Evolutionary conservation across 768 basidiomycete genomes (phyloP), one percentile per base, ranked within the genome.

Genomic region (Naganishia onofrii): DNA sequence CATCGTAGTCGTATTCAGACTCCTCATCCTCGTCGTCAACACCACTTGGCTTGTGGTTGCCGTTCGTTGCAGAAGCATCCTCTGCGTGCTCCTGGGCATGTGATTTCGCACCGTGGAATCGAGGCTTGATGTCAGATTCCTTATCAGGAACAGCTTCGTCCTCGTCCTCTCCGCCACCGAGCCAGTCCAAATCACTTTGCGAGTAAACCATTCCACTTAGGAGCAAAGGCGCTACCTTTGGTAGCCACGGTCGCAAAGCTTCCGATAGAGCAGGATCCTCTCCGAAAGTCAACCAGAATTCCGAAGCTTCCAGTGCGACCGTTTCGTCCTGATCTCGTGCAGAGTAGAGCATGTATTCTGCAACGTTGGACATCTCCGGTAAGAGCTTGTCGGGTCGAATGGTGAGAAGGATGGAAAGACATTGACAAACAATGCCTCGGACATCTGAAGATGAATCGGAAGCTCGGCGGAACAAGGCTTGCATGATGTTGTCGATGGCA

Each of bases 211-310:
- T 99, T 77, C 93, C 96, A 78, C 95, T 90, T 71, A 99, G 84
- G n/a, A 99, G 84, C 21, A 96, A 89, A 0, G 96, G 96, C 2
- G 91, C 92, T 48, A 99, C 92, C 75, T 91, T 91, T n/a, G 85
- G 88, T 10, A 99, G 85, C 70, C 93, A 86, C 1, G 94, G 94
- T 70, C 88, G 89, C 31, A 99, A 84, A 78, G 89, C 91, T 2
- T 88, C 86, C 12, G 88, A 88, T 28, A 98, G 85, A 60, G 93
- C 92, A 46, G 88, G 88, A 74, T 97, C 93, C 80, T 99, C 96
- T 19, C 96, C 94, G 77, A 99, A 98, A 0, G 94, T 96, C 71
- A 99, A 85, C 96, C 96, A 99, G 81, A 99, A 99, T 84, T 99
- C 96, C 85, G 94, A 96, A 28, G 96, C 96, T 83, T 99, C 96